These are phyloP conservation scores for Xylaria scruposa DNA, from an alignment of 495 filamentous ascomycete species.

Conservation along the genomic window DNA sequence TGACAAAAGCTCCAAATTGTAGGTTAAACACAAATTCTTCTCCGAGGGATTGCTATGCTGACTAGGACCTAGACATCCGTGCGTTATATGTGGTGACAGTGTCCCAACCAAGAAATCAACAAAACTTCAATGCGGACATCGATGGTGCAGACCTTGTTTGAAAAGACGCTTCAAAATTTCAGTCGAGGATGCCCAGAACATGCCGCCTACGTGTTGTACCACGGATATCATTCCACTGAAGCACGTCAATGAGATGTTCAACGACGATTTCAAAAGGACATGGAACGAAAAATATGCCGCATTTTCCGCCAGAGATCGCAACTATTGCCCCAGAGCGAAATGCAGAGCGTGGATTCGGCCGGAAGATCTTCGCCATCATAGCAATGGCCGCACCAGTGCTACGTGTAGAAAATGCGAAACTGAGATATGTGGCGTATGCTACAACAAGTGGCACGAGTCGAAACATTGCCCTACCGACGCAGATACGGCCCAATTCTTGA, in stretches of 20 bases:
- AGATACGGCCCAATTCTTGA: conserved; percentile 67
- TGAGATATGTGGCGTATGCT: conserved; percentile 76
- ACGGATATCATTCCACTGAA: conserved; percentile 72
- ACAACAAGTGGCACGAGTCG: conserved; percentile 71
- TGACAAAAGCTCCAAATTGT: conserved; percentile 45
- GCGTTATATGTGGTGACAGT: conserved; percentile 71
- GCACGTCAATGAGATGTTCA: conserved; percentile 77
- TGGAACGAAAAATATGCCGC: conserved; percentile 82
- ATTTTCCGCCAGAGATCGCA: conserved; percentile 72
- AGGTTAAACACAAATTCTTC: conserved; percentile 28
- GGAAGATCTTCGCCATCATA: conserved; percentile 62
- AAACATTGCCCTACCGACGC: conserved; percentile 75
- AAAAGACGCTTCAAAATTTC: conserved; percentile 74
- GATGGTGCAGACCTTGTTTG: conserved; percentile 78
- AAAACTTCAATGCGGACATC: conserved; percentile 76
- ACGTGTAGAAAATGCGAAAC: conserved; percentile 71
- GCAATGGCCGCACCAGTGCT: conserved; percentile 58
- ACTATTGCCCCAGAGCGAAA: conserved; percentile 72
- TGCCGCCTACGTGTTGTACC: conserved; percentile 83
- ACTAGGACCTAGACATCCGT: conserved; percentile 61
- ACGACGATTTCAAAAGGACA: conserved; percentile 70
- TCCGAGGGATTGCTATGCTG: conserved; percentile 23
- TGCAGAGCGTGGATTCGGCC: conserved; percentile 82
- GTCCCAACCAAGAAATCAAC: conserved; percentile 64
- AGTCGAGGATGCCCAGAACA: conserved; percentile 74